These are phyloP conservation scores for Cryptococcus floricola DNA, from an alignment of 1,284 basidiomycete species.

Conservation along the genomic window DNA sequence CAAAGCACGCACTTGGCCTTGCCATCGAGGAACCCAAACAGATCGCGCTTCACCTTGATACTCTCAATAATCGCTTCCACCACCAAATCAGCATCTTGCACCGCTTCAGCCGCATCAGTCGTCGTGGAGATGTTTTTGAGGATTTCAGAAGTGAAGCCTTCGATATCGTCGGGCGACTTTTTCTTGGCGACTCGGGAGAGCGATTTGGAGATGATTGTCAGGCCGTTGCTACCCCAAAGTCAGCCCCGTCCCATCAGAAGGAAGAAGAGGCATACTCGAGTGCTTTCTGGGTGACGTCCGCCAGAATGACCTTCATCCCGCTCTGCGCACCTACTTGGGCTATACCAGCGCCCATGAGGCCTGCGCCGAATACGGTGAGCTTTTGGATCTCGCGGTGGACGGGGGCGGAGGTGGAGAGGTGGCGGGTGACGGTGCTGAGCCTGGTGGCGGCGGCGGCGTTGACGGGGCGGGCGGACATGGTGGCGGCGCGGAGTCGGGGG, in stretches of 20 bases:
- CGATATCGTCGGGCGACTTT: conserved; percentile 50
- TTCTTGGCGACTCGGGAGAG: conserved; percentile 55
- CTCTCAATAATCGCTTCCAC: conserved; percentile 60
- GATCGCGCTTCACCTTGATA: conserved; percentile 55
- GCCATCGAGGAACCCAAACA: conserved; percentile 55
- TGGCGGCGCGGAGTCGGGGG: not conserved
- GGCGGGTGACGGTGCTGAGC: conserved; percentile 21
- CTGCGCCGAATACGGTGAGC: conserved; percentile 52
- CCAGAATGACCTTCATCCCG: conserved; percentile 50
- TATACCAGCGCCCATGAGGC: conserved; percentile 56
- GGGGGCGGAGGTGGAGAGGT: conserved; percentile 18
- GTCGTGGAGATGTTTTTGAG: conserved; percentile 53
- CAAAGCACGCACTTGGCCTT: conserved; percentile 47
- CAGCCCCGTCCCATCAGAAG: not conserved
- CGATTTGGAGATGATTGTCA: conserved; percentile 56
- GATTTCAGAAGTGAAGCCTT: conserved; percentile 47
- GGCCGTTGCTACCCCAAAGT: conserved; percentile 50
- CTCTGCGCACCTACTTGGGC: conserved; percentile 53
- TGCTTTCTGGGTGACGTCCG: conserved; percentile 51
- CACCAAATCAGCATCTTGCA: conserved; percentile 54
- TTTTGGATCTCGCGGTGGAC: conserved; percentile 30
- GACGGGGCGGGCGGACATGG: conserved; percentile 3
- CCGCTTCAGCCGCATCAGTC: conserved; percentile 54
- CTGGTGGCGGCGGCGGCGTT: conserved; percentile 10
- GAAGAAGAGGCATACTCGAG: conserved; percentile 28